phyloP scores from a whole-genome alignment of 2,329 filamentous ascomycete species.

The Calycina herbarum region DNA sequence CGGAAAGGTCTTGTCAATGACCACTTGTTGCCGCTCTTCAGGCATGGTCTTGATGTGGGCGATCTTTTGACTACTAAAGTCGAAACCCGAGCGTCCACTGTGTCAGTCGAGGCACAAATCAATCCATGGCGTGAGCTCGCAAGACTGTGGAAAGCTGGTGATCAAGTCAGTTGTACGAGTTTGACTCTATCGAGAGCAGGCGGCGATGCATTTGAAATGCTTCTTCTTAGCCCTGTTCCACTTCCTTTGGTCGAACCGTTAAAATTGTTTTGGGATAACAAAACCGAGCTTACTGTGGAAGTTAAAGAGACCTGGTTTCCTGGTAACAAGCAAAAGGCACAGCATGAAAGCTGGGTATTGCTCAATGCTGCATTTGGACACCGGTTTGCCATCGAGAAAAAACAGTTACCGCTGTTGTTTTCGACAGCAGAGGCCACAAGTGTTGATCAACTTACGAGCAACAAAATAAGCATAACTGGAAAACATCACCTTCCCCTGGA shows the following conservation, averaged over 20 bases:
- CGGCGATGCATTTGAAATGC: slow-evolving; percentile 30
- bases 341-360: slow-evolving; percentile 26
- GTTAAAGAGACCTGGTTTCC: slow-evolving; percentile 49
- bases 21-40: slow-evolving; percentile 65
- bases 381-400: slow-evolving; percentile 25
- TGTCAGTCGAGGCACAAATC: slow-evolving; percentile 36
- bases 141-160: slow-evolving; percentile 52
- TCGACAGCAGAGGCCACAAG: slow-evolving; percentile 4
- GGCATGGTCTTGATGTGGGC: slow-evolving; percentile 38
- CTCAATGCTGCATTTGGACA: slow-evolving; percentile 29
- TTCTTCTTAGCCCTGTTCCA: slow-evolving; percentile 26
- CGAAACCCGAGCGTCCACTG: slow-evolving; percentile 42
- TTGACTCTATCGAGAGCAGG: slow-evolving; percentile 52
- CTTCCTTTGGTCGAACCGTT: slow-evolving; percentile 27
- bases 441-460: not conserved
- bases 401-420: slow-evolving; percentile 27
- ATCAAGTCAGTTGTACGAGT: slow-evolving; percentile 67
- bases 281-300: slow-evolving; percentile 25
- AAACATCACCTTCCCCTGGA: not conserved
- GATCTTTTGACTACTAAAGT: slow-evolving; percentile 57
- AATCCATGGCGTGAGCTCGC: slow-evolving; percentile 43
- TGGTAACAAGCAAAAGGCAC: slow-evolving; percentile 45
- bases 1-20: slow-evolving; percentile 72
- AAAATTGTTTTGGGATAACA: slow-evolving; percentile 33
- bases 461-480: not conserved